Conservation (phyloP, 805 yeast species). For the Ogataea chonburiensis region DNA sequence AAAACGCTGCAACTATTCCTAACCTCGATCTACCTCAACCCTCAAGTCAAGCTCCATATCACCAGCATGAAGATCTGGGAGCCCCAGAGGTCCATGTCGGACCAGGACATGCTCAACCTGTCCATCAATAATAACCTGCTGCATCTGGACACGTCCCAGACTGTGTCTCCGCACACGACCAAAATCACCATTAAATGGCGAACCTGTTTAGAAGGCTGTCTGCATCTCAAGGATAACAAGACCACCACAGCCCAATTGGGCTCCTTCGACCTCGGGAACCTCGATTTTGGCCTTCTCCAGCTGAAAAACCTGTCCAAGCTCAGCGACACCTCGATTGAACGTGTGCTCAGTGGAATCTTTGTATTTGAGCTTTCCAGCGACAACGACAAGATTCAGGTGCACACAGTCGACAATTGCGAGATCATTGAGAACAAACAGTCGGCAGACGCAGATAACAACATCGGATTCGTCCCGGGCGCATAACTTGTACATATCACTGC, state of each 20-base stretch:
- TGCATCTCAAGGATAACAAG: conserved; percentile 38
- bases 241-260: conserved; percentile 31
- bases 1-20: conserved; percentile 55
- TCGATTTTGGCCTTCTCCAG: conserved; percentile 21
- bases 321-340: conserved; percentile 27
- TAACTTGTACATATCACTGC: conserved; percentile 6
- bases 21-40: conserved; percentile 55
- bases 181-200: conserved; percentile 56
- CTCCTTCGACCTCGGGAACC: conserved; percentile 22
- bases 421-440: conserved; percentile 45
- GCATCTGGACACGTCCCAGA: conserved; percentile 14
- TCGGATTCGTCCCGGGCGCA: conserved; percentile 25
- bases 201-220: conserved; percentile 53
- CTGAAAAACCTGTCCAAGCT: conserved; percentile 5
- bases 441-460: conserved; percentile 10
- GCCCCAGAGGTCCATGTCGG: conserved; percentile 26
- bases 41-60: conserved; percentile 53
- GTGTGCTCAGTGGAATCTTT: conserved; percentile 54
- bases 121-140: conserved; percentile 25
- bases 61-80: conserved; percentile 37
- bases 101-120: conserved; percentile 29
- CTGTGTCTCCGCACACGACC: conserved; percentile 41
- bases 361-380: conserved; percentile 60
- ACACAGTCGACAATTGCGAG: conserved; percentile 66
- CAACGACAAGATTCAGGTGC: conserved; percentile 57